Base-by-base conservation (phyloP, 192 early-diverging fungal genomes). In the Dimargaris verticillata region DNA sequence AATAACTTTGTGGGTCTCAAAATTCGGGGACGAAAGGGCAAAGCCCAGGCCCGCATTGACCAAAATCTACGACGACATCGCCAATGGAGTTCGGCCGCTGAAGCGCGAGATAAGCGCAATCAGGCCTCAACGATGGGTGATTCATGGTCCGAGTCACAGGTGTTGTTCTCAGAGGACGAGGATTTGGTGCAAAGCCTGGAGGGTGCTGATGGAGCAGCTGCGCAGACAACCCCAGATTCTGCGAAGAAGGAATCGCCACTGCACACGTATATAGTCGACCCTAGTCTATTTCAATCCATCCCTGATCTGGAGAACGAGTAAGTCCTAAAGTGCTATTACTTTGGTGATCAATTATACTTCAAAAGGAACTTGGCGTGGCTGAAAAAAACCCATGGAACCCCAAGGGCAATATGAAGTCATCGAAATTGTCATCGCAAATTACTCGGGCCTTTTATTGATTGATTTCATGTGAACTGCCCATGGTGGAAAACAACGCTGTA, bases 1-100 rank as follows among this genome's bases (percentile, higher is more conserved):
- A 53, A 52, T 51, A 75, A 72, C 55, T 75, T 75, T 62, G 72
- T 72, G 62, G 67, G 72, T 53, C 49, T 75, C 0, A 63, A 65
- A 17, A 53, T 72, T 17, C 67, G 65, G 44, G 24, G 64, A 24
- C 45, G 68, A 7, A 63, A 65, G 33, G 70, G 68, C 1, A 66
- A 69, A 0, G 61, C 66, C 20, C 61, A 54, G 54, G 72, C 70
- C 6, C 38, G 66, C 1, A 69, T 68, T 17, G 74, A 69, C 28
- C 70, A 70, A 18, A 33, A 44, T n/a, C 28, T 58, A 13, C 55
- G 55, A 4, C 33, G 25, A 17, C 55, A 58, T 42, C 55, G 42
- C 29, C 18, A 18, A 24, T 38, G 25, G 28, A 18, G 18, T 15
- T 2, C 29, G 1, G 26, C 17, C 17, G 55, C 55, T 28, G 55